Evolutionary conservation across 352 stramenopile genomes (phyloP), one percentile per base, ranked within the genome.

Genomic region (Phytophthora ohioensis): DNA sequence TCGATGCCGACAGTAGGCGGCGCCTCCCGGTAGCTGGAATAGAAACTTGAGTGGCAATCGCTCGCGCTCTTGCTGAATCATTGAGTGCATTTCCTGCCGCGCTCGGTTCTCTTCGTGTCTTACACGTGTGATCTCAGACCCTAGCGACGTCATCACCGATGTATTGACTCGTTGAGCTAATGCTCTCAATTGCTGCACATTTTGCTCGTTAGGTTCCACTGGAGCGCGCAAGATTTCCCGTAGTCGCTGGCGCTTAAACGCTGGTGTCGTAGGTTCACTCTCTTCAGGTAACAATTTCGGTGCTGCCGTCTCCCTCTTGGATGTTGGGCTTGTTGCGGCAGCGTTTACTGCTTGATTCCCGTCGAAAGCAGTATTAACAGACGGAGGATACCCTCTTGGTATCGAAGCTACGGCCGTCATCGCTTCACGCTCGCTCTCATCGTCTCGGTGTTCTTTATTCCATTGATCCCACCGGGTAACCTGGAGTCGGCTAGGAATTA

Each of bases 11-110:
- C 89, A 95, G 67, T 93, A 95, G 8, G 79, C 72, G 3, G 84
- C 85, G 9, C 89, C 89, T 2, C 89, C 89, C 3, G 87, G 87
- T 7, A 94, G 57, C 45, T 92, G 78, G 39, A 93, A 96, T n/a
- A 95, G 75, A 61, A 93, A 96, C 48, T 88, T 88, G 11, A 94
- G 77, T 9, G 88, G 87, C 31, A 95, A 64, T 7, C 78, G 68
- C 49, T 93, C 85, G 10, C 82, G 78, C 47, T 92, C 71, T 11
- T 74, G 57, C 36, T 88, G 77, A 59, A 95, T 93, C 42, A 80
- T 75, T 5, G 73, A 66, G 34, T 82, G 73, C 53, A 85, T 80
- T n/a, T 79, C 62, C 12, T 74, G 65, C 2, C 81, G 82, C 47
- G 84, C 59, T 2, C 67, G 67, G 7, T 59, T 57, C 35, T 92